phyloP scores from a whole-genome alignment of 176 grass and related monocot species.

The Oryza nivara region DNA sequence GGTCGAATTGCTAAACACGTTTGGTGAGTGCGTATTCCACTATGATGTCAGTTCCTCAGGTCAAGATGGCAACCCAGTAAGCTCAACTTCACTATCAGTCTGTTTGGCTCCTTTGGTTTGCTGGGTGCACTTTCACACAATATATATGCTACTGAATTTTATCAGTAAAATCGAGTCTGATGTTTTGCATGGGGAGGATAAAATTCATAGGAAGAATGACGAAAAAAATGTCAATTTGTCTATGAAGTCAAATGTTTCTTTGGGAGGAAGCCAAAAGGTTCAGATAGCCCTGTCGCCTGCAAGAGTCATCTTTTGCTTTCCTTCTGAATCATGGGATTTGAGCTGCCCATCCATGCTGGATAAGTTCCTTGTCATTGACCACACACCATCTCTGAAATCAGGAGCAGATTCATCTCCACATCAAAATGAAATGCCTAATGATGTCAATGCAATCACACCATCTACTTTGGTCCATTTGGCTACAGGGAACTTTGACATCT shows the following conservation, averaged over 20 bases:
- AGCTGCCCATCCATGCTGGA: constrained; percentile 58
- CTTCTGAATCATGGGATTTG: constrained; percentile 62
- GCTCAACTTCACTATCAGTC: constrained; percentile 63
- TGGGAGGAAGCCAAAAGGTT: constrained; percentile 52
- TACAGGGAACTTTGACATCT: constrained; percentile 65
- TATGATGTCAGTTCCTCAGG: constrained; percentile 64
- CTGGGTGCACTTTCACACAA: constrained; percentile 85
- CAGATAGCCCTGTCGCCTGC: constrained; percentile 57
- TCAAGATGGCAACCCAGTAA: constrained; percentile 60
- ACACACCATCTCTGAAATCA: constrained; percentile 50
- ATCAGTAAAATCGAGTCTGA: constrained; percentile 57
- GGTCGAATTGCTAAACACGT: constrained; percentile 83
- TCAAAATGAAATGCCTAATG: constrained; percentile 46
- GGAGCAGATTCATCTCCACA: constrained; percentile 39
- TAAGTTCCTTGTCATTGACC: constrained; percentile 82
- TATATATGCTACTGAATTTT: constrained; percentile 74
- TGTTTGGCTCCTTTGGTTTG: constrained; percentile 71
- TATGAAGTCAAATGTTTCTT: constrained; percentile 38
- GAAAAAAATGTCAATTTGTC: constrained; percentile 39
- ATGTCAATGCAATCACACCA: constrained; percentile 41
- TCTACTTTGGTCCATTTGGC: constrained; percentile 75
- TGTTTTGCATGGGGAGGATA: constrained; percentile 37
- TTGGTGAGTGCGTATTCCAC: constrained; percentile 62
- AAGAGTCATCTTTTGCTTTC: constrained; percentile 87
- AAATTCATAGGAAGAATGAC: constrained; percentile 38